Percentiles rank a stretch among this genome's conserved stretches.
Evolutionary conservation across 2,329 filamentous ascomycete species (phyloP).

Genomic region (Ceratocystis albifundus): DNA sequence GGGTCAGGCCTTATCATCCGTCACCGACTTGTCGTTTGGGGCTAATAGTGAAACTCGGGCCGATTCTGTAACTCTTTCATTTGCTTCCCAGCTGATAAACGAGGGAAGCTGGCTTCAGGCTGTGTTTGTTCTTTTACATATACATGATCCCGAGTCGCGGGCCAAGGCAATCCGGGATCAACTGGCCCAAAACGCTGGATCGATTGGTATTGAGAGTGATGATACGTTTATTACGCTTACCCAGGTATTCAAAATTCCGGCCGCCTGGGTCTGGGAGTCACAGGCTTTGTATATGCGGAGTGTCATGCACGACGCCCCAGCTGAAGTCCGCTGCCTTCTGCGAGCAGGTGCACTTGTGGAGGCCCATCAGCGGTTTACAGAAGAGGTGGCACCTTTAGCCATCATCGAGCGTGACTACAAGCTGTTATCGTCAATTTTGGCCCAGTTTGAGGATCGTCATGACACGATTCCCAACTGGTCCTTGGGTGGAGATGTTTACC

Average conservation of each 20-base stretch:
- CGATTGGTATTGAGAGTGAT: slow-evolving; percentile 48
- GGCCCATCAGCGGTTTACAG: slow-evolving; percentile 72
- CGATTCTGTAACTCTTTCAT: slow-evolving; percentile 55
- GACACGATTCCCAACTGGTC: slow-evolving; percentile 60
- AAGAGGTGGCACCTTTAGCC: slow-evolving; percentile 66
- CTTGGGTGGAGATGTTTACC: slow-evolving; percentile 68
- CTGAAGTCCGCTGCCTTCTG: slow-evolving; percentile 70
- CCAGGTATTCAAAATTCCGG: slow-evolving; percentile 57
- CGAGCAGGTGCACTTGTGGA: slow-evolving; percentile 64
- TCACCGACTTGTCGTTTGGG: slow-evolving; percentile 42
- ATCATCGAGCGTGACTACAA: slow-evolving; percentile 74
- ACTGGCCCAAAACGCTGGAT: slow-evolving; percentile 57
- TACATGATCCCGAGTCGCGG: slow-evolving; percentile 52
- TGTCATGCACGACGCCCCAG: slow-evolving; percentile 53
- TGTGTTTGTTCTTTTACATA: slow-evolving; percentile 65
- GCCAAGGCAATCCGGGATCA: slow-evolving; percentile 59
- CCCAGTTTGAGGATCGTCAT: slow-evolving; percentile 55
- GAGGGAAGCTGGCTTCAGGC: slow-evolving; percentile 58
- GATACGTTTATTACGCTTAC: slow-evolving; percentile 47
- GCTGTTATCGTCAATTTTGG: slow-evolving; percentile 55
- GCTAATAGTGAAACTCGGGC: slow-evolving; percentile 47
- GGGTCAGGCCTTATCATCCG: slow-evolving; percentile 50
- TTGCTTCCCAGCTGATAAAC: slow-evolving; percentile 51
- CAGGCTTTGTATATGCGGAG: slow-evolving; percentile 73
- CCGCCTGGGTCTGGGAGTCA: slow-evolving; percentile 73